Conservation (phyloP, 192 early-diverging fungal species). For the Coemansia sp. region DNA sequence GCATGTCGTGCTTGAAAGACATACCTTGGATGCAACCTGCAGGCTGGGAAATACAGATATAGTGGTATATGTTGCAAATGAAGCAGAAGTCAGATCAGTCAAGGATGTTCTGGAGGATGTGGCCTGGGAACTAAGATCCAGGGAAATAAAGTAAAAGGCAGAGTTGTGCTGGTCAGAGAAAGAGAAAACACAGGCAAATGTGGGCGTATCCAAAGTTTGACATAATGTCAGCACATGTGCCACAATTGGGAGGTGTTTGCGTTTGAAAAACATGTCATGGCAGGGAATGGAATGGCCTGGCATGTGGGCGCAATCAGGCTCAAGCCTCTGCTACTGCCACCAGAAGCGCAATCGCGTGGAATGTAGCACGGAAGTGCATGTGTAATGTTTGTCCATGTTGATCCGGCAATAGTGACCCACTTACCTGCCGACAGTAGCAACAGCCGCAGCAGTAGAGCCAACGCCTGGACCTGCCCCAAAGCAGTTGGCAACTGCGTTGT, state of each 20-base stretch:
- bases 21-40: not conserved
- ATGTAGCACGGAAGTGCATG: not conserved
- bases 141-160: too few species aligned
- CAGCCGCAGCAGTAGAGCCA: not conserved
- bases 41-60: not conserved
- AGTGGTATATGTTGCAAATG: not conserved
- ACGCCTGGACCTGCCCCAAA: not conserved
- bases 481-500: not conserved
- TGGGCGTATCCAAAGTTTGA: too few species aligned
- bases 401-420: not conserved
- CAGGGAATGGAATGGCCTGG: too few species aligned
- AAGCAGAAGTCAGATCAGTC: not conserved
- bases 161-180: too few species aligned
- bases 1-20: not conserved
- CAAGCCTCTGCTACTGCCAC: too few species aligned
- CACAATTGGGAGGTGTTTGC: conserved; percentile 1
- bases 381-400: not conserved
- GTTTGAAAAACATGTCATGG: too few species aligned
- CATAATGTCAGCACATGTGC: conserved; percentile 1
- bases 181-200: too few species aligned
- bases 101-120: not conserved
- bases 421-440: not conserved
- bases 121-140: too few species aligned
- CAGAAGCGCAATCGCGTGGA: not conserved
- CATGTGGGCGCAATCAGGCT: too few species aligned